Base-by-base conservation (phyloP, 2,329 filamentous ascomycete genomes). In the Fusarium denticulatum region DNA sequence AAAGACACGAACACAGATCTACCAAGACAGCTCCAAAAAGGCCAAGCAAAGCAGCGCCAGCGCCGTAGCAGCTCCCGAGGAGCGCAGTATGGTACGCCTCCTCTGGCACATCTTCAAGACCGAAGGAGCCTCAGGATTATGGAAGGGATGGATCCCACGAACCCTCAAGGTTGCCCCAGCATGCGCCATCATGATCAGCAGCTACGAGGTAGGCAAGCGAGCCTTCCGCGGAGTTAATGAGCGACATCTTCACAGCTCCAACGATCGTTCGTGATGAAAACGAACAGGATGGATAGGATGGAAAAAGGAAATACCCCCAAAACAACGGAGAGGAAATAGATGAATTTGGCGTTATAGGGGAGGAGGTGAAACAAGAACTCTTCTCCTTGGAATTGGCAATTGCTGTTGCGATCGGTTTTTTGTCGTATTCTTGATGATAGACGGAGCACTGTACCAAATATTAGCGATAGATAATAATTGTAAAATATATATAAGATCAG, bases 161-260 rank as follows among this genome's bases (percentile, higher is more conserved):
- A 97, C 94, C 75, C 86, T 98, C 69, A 98, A 98, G 81, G 95
- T 99, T 10, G 96, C 96, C 3, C 96, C 96, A 3, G 94, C 96
- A 1, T 99, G 96, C 83, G 96, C 96, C 34, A 98, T 99, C 80
- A 99, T 99, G 96, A 98, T 99, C 80, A 97, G 94, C 80, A 97
- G 93, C 80, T 99, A 98, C 82, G 96, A 99, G 82, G 89, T 98
- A 42, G 95, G 96, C 57, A 99, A 99, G 87, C 92, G 93, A 81
- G 91, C 93, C 80, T 97, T 97, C 39, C 88, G 90, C 60, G 88
- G 89, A 16, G 90, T 94, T 56, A 98, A 98, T 68, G 86, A 89
- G 78, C 83, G 80, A 37, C 67, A 42, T 3, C 72, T 73, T 15
- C 58, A 67, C 46, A 57, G 60, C 24, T 60, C 71, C 8, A 36